A percentile compares a stretch with the other conserved stretches of the same genome.
phyloP scores from a whole-genome alignment of 2,329 filamentous ascomycete species.

The Pseudogymnoascus sp. region DNA sequence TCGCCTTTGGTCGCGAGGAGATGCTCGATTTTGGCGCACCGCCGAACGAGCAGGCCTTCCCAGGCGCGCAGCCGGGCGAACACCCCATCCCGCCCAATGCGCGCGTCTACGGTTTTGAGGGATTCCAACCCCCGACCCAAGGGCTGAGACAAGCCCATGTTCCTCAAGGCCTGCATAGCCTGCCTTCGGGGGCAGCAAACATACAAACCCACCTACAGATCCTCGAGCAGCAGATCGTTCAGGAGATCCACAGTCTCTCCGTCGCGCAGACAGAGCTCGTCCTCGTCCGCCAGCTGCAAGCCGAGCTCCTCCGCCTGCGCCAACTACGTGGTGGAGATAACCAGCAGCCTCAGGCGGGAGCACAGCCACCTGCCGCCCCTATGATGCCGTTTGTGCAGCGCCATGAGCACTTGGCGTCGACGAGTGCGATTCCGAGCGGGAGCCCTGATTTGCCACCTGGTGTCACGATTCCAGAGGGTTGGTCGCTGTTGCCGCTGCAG shows the following conservation, averaged over 20 bases:
- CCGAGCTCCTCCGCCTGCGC: slow-evolving; percentile 42
- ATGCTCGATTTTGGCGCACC: slow-evolving; percentile 52
- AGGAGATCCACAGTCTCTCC: slow-evolving; percentile 56
- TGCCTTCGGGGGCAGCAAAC: slow-evolving; percentile 23
- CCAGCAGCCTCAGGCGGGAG: slow-evolving; percentile 11
- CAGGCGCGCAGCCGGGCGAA: slow-evolving; percentile 14
- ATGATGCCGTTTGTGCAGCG: slow-evolving; percentile 29
- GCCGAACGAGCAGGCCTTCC: slow-evolving; percentile 28
- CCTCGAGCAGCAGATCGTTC: slow-evolving; percentile 60
- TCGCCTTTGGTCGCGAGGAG: slow-evolving; percentile 61
- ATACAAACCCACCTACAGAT: slow-evolving; percentile 55
- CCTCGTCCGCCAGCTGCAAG: slow-evolving; percentile 57
- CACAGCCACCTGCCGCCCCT: slow-evolving; percentile 10
- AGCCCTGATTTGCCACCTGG: slow-evolving; percentile 55
- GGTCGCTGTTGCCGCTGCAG: slow-evolving; percentile 56
- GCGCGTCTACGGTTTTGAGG: slow-evolving; percentile 29
- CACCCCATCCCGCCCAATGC: slow-evolving; percentile 11
- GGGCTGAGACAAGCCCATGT: neutral
- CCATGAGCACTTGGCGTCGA: slow-evolving; percentile 39
- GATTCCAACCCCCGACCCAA: slow-evolving; percentile 22
- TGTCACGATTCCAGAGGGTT: slow-evolving; percentile 55
- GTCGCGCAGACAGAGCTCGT: slow-evolving; percentile 59
- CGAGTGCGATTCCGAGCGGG: slow-evolving; percentile 48
- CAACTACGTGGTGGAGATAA: neutral
- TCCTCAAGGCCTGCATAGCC: neutral